Percentiles rank a stretch among this genome's conserved stretches.
Evolutionary conservation across 345 rosid genomes (phyloP).

Genomic region (Lenwebbia sp.): DNA sequence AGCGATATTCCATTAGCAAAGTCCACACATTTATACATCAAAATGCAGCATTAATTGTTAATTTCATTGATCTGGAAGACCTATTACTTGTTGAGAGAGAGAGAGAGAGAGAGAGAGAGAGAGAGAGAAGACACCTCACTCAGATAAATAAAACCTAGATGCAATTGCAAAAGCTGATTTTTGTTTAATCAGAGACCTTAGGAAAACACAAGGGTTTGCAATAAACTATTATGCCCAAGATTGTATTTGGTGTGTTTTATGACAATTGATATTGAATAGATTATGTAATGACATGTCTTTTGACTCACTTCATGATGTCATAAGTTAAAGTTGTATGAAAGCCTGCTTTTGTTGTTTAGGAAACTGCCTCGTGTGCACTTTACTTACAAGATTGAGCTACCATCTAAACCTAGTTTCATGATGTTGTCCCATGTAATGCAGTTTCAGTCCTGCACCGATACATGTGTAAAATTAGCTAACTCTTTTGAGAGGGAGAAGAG

Average conservation of each 20-base stretch:
- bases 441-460: not conserved
- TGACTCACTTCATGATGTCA: not conserved
- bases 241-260: too few species aligned
- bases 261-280: not conserved
- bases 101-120: not conserved
- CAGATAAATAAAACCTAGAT: not conserved
- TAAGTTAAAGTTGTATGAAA: not conserved
- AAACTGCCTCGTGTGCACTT: not conserved
- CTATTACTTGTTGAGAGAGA: not conserved
- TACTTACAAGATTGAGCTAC: not conserved
- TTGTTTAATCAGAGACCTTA: not conserved
- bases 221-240: not conserved
- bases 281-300: not conserved
- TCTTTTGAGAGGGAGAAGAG: not conserved
- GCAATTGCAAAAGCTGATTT: not conserved
- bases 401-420: not conserved
- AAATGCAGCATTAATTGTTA: not conserved
- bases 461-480: not conserved
- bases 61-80: not conserved
- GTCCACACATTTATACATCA: not conserved
- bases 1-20: not conserved
- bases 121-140: not conserved
- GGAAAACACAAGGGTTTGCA: not conserved
- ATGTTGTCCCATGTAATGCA: not conserved
- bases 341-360: not conserved